A percentile compares a stretch with the other conserved stretches of the same genome.
Conservation (phyloP, 169 alveolate genomes). For the Eimeria nieschulzi region DNA sequence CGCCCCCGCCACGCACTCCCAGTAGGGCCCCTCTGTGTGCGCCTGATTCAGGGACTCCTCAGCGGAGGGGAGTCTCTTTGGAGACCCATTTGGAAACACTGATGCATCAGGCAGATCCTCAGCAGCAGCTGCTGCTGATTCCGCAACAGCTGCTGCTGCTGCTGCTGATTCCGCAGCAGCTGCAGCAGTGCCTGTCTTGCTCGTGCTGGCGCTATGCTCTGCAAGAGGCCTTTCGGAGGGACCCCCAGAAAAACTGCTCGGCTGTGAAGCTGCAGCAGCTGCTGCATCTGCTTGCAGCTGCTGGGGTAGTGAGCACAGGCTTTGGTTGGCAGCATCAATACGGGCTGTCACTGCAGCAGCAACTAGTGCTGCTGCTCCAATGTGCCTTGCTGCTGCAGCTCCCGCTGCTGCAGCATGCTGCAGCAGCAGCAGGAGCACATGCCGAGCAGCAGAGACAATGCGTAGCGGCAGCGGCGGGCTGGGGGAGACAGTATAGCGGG, state of each 20-base stretch:
- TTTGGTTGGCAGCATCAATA: constrained; percentile 41
- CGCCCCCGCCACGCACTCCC: constrained; percentile 41
- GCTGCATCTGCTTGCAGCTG: constrained; percentile 16
- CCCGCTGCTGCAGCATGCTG: constrained; percentile 56
- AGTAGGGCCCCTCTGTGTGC: constrained; percentile 11
- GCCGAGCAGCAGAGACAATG: constrained; percentile 38
- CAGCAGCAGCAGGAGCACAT: constrained; percentile 39
- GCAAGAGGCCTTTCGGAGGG: neutral
- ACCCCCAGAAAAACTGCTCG: neutral
- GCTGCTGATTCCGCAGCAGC: neutral
- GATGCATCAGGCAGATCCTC: neutral
- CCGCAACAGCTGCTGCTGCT: constrained; percentile 24
- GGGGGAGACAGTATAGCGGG: neutral
- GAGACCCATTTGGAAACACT: neutral
- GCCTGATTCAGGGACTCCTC: neutral
- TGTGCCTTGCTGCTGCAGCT: constrained; percentile 40
- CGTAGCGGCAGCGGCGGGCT: constrained; percentile 28
- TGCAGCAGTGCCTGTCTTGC: neutral
- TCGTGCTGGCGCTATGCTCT: neutral
- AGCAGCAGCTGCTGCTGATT: neutral
- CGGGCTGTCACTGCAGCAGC: constrained; percentile 35
- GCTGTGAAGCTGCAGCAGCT: constrained; percentile 15
- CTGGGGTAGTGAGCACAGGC: neutral
- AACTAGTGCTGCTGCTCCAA: constrained; percentile 17
- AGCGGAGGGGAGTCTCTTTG: neutral